Conservation (phyloP, 345 rosid species). For the Fremontodendron californicum region DNA sequence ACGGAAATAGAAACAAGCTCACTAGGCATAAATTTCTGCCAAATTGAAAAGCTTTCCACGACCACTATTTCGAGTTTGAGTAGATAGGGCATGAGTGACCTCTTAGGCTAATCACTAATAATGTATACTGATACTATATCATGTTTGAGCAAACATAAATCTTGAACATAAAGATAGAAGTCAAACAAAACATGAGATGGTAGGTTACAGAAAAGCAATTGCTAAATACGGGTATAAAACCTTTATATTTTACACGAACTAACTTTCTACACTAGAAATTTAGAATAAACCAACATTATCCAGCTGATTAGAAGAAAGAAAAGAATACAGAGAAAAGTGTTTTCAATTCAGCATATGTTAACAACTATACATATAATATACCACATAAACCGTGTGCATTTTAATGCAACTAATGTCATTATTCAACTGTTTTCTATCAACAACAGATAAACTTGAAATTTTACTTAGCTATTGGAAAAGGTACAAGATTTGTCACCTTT, state of each 20-base stretch:
- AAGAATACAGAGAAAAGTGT: neutral
- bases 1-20: neutral
- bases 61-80: neutral
- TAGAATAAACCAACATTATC: neutral
- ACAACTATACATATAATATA: neutral
- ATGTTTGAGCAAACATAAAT: neutral
- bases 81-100: neutral
- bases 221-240: neutral
- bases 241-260: neutral
- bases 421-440: neutral
- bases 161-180: neutral
- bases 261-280: neutral
- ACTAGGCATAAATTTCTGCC: neutral
- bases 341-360: neutral
- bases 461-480: neutral
- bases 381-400: neutral
- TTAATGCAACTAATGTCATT: neutral
- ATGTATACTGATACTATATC: neutral
- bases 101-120: neutral
- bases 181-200: neutral
- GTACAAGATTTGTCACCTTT: slow-evolving; percentile 44
- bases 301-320: neutral
- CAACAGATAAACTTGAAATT: neutral
- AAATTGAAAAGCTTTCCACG: neutral
- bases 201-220: neutral